Conservation (phyloP, 1,284 basidiomycete genomes). For the Sanguinoderma infundibulare region DNA sequence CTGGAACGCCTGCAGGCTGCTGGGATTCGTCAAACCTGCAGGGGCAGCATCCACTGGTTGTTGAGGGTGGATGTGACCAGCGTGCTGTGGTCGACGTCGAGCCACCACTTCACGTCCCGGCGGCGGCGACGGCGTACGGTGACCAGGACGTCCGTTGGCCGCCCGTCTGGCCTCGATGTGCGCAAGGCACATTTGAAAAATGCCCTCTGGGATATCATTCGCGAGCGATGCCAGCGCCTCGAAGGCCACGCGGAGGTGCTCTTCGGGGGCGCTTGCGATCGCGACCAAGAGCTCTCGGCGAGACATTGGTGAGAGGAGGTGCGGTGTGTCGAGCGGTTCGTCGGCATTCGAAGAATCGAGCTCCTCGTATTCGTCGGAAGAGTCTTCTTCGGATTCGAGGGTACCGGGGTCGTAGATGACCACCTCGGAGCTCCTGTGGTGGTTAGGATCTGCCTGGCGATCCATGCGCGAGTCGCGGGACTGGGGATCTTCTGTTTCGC, state of each 20-base stretch:
- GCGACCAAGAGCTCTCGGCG: conserved; percentile 45
- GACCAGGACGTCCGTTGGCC: background rate
- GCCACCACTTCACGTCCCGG: background rate
- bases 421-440: no score
- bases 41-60: background rate
- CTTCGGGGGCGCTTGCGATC: conserved; percentile 45
- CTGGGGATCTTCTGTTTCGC: no score
- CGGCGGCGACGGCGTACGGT: no score
- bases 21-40: conserved; percentile 28
- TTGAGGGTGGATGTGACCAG: background rate
- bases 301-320: conserved; percentile 23
- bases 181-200: conserved; percentile 49
- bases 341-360: background rate
- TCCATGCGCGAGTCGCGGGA: no score
- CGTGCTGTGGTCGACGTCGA: background rate
- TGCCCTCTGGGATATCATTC: conserved; percentile 43
- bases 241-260: conserved; percentile 45
- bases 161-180: no score
- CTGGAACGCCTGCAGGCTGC: background rate
- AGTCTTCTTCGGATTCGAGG: background rate
- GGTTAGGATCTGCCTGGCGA: no score
- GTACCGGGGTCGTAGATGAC: background rate
- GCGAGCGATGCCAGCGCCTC: conserved; percentile 42
- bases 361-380: background rate
- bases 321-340: background rate